These are phyloP conservation scores for Heritiera fomes DNA, from an alignment of 345 rosid species.

Conservation along the genomic window DNA sequence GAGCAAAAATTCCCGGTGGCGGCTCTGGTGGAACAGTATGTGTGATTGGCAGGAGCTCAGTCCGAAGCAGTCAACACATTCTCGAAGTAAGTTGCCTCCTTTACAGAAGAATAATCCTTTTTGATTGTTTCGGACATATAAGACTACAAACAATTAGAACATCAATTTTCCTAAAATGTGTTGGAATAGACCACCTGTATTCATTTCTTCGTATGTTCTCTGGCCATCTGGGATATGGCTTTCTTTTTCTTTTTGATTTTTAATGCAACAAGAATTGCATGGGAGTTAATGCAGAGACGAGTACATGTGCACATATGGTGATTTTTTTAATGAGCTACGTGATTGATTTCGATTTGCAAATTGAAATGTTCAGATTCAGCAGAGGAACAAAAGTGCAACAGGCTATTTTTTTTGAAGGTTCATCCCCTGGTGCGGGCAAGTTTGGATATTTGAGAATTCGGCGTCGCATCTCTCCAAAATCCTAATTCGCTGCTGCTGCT, in stretches of 20 bases:
- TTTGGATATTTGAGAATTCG: slow-evolving; percentile 82
- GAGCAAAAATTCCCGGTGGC: slow-evolving; percentile 98
- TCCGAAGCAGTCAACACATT: slow-evolving; percentile 85
- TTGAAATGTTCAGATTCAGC: slow-evolving; percentile 70
- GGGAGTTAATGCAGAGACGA: not conserved
- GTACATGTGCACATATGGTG: not conserved
- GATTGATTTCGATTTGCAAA: not conserved
- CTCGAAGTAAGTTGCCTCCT: slow-evolving; percentile 53
- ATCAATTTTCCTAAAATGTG: not conserved
- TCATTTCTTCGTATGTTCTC: too few species aligned
- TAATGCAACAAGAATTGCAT: too few species aligned
- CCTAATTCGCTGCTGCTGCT: not conserved
- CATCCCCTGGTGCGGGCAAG: slow-evolving; percentile 91
- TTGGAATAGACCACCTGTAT: too few species aligned
- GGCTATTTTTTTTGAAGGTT: slow-evolving; percentile 92
- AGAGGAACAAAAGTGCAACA: slow-evolving; percentile 84
- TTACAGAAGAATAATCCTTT: not conserved
- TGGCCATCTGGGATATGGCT: not conserved
- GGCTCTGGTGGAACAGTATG: slow-evolving; percentile 98
- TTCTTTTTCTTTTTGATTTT: not conserved
- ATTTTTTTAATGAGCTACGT: not conserved
- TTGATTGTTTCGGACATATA: not conserved
- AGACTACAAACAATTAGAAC: not conserved
- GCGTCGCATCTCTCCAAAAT: slow-evolving; percentile 42
- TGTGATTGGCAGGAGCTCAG: slow-evolving; percentile 71